phyloP scores from a whole-genome alignment of 164 flowering plant species.

The Stephania cephalantha region DNA sequence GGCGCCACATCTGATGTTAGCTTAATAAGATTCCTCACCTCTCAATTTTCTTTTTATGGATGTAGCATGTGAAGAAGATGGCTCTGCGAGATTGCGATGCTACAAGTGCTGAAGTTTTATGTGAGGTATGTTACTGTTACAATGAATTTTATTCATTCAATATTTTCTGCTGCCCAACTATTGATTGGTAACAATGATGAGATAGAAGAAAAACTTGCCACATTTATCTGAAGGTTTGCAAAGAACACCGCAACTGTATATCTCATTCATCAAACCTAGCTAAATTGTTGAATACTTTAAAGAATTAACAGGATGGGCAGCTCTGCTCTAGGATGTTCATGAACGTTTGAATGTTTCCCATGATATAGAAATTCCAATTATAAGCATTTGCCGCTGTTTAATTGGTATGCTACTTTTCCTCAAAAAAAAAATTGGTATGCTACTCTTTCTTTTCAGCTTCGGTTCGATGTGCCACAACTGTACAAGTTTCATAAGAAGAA shows the following conservation, averaged over 20 bases:
- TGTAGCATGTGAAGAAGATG: conserved; percentile 65
- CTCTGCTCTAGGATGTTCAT: too few relatives aligned
- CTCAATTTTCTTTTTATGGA: neutral
- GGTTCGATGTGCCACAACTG: conserved; percentile 71
- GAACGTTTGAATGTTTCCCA: too few relatives aligned
- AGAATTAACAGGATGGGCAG: too few relatives aligned
- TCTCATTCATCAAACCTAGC: too few relatives aligned
- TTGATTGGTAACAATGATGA: neutral
- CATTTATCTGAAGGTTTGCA: too few relatives aligned
- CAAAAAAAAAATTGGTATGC: too few relatives aligned
- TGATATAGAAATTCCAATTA: neutral
- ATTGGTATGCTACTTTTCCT: neutral
- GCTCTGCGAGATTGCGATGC: conserved; percentile 68
- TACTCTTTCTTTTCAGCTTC: conserved; percentile 45
- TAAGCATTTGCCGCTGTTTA: neutral
- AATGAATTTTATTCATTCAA: neutral
- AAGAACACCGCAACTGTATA: too few relatives aligned
- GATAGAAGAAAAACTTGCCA: too few relatives aligned
- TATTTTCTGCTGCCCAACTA: neutral
- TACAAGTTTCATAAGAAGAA: conserved; percentile 95
- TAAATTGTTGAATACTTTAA: too few relatives aligned
- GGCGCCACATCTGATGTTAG: neutral
- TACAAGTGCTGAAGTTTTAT: conserved; percentile 78
- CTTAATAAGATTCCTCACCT: neutral
- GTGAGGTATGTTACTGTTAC: conserved; percentile 48